phyloP scores from a whole-genome alignment of 257 asterid genomes.

The Solanum lignicaule region DNA sequence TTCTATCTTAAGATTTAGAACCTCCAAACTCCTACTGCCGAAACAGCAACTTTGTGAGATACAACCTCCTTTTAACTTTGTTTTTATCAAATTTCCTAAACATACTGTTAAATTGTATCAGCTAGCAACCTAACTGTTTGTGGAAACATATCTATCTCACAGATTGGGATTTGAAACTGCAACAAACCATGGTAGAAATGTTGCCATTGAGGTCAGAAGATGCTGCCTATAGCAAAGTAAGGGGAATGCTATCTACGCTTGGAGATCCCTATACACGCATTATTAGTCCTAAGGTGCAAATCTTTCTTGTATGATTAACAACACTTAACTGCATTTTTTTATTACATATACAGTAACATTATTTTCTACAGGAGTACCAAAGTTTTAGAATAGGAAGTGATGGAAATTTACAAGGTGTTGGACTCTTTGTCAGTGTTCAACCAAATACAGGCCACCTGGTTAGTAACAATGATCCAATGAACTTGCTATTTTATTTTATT shows the following conservation, averaged over 20 bases:
- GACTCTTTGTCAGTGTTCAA: constrained; percentile 61
- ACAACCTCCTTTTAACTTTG: neutral
- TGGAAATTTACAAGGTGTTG: constrained; percentile 96
- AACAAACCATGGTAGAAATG: constrained; percentile 90
- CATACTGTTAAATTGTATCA: neutral
- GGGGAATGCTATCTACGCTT: constrained; percentile 90
- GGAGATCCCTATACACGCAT: constrained; percentile 94
- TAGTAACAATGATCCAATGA: constrained; percentile 7
- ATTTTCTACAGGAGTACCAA: constrained; percentile 68
- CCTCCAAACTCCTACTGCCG: neutral
- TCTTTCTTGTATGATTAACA: neutral
- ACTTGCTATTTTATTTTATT: neutral
- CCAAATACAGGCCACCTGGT: constrained; percentile 84
- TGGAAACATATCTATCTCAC: constrained; percentile 8
- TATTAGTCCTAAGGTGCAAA: constrained; percentile 79
- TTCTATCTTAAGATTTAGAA: neutral
- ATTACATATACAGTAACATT: neutral
- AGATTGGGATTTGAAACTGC: constrained; percentile 95
- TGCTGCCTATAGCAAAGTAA: constrained; percentile 83
- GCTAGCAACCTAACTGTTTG: neutral
- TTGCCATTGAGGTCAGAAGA: constrained; percentile 83
- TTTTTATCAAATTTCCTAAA: neutral
- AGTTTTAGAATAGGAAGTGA: constrained; percentile 86
- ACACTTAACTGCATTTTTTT: neutral
- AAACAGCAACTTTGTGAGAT: neutral